Conservation (phyloP, 2,329 filamentous ascomycete species). For the Penicillium sp. region DNA sequence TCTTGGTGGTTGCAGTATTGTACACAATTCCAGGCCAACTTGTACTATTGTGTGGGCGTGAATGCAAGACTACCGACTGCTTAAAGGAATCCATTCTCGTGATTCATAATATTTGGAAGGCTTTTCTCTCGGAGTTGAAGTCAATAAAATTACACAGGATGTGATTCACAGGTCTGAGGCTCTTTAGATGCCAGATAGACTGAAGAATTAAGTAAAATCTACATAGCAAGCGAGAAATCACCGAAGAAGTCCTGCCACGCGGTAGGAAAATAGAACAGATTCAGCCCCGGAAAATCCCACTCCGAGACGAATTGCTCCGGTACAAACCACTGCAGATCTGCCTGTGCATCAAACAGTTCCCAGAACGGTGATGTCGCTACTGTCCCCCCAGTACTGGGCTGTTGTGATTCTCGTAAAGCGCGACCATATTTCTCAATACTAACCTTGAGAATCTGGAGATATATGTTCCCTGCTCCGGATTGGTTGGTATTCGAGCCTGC, state of each 20-base stretch:
- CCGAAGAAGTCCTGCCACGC: constrained; percentile 52
- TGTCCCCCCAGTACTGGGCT: constrained; percentile 12
- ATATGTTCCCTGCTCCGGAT: constrained; percentile 48
- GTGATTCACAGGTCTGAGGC: too few relatives aligned
- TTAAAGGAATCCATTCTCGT: too few relatives aligned
- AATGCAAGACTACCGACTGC: too few relatives aligned
- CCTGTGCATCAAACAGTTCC: constrained; percentile 41
- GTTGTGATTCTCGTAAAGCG: constrained; percentile 41
- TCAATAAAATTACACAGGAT: too few relatives aligned
- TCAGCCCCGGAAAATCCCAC: constrained; percentile 59
- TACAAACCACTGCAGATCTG: constrained; percentile 55
- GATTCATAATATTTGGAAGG: too few relatives aligned
- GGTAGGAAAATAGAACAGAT: constrained; percentile 51
- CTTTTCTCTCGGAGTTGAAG: too few relatives aligned
- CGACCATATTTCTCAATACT: constrained; percentile 55
- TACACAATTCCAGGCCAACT: too few relatives aligned
- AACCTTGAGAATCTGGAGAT: constrained; percentile 51
- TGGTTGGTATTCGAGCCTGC: constrained; percentile 32
- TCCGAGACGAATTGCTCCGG: constrained; percentile 59
- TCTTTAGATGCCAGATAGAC: not conserved
- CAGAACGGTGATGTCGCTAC: constrained; percentile 31
- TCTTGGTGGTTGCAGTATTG: too few relatives aligned
- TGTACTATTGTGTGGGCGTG: too few relatives aligned
- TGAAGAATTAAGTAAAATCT: not conserved
- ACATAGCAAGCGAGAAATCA: constrained; percentile 40